A percentile compares a stretch with the other conserved stretches of the same genome.
These are phyloP conservation scores for Scopulariopsis brevicaulis DNA, from an alignment of 2,329 filamentous ascomycete species.

Conservation along the genomic window DNA sequence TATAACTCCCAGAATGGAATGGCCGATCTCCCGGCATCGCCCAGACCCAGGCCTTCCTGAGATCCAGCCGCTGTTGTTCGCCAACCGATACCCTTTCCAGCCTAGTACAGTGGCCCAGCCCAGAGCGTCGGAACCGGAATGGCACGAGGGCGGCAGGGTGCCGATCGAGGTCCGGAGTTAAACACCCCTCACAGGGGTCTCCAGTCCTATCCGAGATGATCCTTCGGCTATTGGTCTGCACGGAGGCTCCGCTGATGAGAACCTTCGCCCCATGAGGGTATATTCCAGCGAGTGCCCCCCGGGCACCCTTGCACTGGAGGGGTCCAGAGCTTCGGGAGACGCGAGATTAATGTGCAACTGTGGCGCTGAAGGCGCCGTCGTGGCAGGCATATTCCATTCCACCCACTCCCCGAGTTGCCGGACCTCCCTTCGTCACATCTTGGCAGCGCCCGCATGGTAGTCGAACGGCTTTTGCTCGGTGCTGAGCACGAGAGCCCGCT, in stretches of 20 bases:
- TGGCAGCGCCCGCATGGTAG: not conserved
- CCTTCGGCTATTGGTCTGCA: too few relatives aligned
- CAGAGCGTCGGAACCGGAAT: not conserved
- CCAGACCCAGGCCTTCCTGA: not conserved
- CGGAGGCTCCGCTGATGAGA: too few relatives aligned
- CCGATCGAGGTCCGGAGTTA: too few relatives aligned
- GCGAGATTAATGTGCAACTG: not conserved
- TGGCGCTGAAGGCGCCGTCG: not conserved
- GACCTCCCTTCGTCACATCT: not conserved
- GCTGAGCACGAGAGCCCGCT: not conserved
- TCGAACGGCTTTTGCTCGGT: not conserved
- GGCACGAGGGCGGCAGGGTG: not conserved
- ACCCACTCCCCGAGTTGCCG: not conserved
- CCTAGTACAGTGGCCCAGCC: not conserved
- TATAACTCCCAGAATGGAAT: too few relatives aligned
- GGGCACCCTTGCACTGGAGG: not conserved
- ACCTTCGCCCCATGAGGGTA: too few relatives aligned
- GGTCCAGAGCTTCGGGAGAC: not conserved
- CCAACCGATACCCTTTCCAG: not conserved
- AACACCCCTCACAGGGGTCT: not conserved
- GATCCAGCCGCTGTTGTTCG: not conserved
- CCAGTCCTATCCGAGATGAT: not conserved
- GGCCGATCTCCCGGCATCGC: too few relatives aligned
- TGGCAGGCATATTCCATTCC: not conserved
- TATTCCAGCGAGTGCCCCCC: not conserved